A percentile compares a stretch with the other conserved stretches of the same genome.
Evolutionary conservation across 139 green algal genomes (phyloP).

Genomic region (Micromonas pusilla): DNA sequence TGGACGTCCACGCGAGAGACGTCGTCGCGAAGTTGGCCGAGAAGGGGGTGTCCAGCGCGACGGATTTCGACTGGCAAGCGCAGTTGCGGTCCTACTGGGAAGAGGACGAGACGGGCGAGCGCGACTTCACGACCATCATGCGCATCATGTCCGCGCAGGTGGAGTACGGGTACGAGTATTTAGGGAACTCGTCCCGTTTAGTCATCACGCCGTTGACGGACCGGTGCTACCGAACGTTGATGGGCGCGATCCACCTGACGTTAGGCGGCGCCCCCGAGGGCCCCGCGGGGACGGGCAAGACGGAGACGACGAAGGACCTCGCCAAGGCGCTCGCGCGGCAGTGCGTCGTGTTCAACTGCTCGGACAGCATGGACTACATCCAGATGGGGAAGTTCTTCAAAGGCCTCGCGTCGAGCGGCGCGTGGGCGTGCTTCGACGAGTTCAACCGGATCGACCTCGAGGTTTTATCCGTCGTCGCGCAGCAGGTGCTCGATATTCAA

Average conservation of each 20-base stretch:
- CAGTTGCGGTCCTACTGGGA: conserved; percentile 45
- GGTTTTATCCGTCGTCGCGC: conserved; percentile 70
- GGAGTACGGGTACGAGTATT: conserved; percentile 45
- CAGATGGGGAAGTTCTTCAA: conserved; percentile 83
- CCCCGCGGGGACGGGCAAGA: conserved; percentile 41
- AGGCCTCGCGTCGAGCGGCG: conserved; percentile 79
- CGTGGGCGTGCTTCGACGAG: conserved; percentile 93
- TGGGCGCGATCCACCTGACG: conserved; percentile 43
- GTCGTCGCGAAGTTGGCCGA: conserved; percentile 28
- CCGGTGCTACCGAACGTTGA: conserved; percentile 45
- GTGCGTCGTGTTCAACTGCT: conserved; percentile 57
- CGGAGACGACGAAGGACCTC: conserved; percentile 48
- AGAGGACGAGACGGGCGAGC: neutral
- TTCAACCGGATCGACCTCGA: conserved; percentile 91
- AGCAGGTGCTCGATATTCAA: conserved; percentile 49
- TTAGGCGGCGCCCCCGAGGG: conserved; percentile 35
- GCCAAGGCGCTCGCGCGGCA: conserved; percentile 66
- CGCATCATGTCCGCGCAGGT: conserved; percentile 64
- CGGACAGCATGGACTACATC: conserved; percentile 40
- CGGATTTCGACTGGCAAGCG: conserved; percentile 37
- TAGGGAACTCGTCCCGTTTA: conserved; percentile 38
- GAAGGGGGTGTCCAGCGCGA: conserved; percentile 4
- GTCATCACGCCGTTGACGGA: conserved; percentile 49
- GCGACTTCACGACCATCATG: conserved; percentile 33
- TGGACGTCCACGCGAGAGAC: conserved; percentile 46